These are phyloP conservation scores for Phyllosticta citrichinensis DNA, from an alignment of 2,329 filamentous ascomycete species.

Conservation along the genomic window DNA sequence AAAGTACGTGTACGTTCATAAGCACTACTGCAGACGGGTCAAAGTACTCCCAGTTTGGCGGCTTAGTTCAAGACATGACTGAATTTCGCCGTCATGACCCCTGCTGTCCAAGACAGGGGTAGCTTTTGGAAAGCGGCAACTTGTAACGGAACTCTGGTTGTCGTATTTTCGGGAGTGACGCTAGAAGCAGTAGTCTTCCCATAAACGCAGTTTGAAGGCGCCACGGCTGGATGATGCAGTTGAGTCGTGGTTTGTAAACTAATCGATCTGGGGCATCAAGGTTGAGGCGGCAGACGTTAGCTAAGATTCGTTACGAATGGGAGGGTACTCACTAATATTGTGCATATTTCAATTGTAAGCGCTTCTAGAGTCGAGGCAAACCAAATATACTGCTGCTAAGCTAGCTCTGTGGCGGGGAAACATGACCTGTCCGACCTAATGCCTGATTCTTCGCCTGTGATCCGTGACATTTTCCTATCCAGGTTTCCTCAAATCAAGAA, in stretches of 20 bases:
- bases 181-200: neutral
- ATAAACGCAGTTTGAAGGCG: neutral
- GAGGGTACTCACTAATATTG: no score
- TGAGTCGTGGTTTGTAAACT: no score
- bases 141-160: neutral
- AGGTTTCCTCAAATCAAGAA: slow-evolving; percentile 28
- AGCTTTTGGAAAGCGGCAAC: neutral
- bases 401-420: no score
- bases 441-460: neutral
- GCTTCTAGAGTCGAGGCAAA: no score
- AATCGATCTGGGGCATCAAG: no score
- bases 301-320: no score
- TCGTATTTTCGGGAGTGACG: neutral
- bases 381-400: no score
- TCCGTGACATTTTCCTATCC: neutral
- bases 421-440: no score
- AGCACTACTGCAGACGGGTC: neutral
- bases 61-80: neutral
- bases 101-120: neutral
- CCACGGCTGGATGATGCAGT: neutral
- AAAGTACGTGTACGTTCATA: neutral
- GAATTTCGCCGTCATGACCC: neutral
- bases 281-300: no score
- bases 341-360: no score
- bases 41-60: neutral